Evolutionary conservation across 2,329 filamentous ascomycete species (phyloP), one percentile per base, ranked within the genome.

Genomic region (Colletotrichum lini): DNA sequence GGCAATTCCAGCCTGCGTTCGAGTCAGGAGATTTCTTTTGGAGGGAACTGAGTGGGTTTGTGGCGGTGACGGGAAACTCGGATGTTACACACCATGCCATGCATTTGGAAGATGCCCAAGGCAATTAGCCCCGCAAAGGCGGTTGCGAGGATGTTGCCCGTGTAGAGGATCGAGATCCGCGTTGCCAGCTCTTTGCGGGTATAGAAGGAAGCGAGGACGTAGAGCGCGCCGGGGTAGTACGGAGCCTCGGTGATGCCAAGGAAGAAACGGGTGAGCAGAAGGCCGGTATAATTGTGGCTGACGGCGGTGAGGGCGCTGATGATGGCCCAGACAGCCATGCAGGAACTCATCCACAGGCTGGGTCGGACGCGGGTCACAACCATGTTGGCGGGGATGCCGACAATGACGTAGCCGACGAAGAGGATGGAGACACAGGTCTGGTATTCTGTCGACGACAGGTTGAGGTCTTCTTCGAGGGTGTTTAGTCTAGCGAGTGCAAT

Each of bases 401-500:
- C 78, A 4, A 76, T 67, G 35, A 76, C 67, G 10, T 76, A 76
- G 10, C 75, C 79, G 15, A 79, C 67, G 13, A 70, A 72, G 0
- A 74, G 61, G 8, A 74, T 67, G n/a, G 70, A 57, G 47, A 70
- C 45, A 50, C 72, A 65, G 9, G 66, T 70, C 52, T 64, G 65
- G 16, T 64, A 73, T 47, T 72, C 65, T 10, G 71, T 71, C 21
- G 83, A 84, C 0, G 78, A 78, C 60, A 91, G 79, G 2, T 81
- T 78, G 9, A 91, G 79, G 49, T 90, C 86, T 13, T 84, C 80
- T 61, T 88, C 84, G 8, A 91, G 78, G 0, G 85, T 86, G 65
- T 88, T 86, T 23, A 91, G 76, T 45, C 84, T 81, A 2, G 89
- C 89, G 23, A 88, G 86, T 1, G 89, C 88, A 74, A 90, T 89